Conservation (phyloP, 805 yeast genomes). For the Spathaspora girioi region DNA sequence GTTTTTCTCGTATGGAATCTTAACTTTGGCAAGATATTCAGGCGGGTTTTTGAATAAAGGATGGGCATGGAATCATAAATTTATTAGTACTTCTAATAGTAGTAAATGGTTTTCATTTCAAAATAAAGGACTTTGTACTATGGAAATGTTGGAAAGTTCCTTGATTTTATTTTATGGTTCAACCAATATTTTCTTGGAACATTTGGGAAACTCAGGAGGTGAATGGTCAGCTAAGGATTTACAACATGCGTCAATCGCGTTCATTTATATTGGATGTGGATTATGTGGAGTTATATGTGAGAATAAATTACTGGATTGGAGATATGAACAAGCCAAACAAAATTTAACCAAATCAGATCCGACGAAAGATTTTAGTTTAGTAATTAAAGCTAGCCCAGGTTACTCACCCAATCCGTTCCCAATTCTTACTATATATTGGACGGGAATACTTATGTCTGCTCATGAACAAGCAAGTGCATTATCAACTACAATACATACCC, state of each 20-base stretch:
- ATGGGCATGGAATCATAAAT: constrained; percentile 80
- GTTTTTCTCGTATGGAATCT: constrained; percentile 68
- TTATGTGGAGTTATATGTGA: constrained; percentile 86
- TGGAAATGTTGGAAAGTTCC: constrained; percentile 81
- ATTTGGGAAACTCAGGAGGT: constrained; percentile 64
- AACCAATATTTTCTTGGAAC: constrained; percentile 89
- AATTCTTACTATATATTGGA: constrained; percentile 89
- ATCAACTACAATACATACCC: constrained; percentile 78
- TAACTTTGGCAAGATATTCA: constrained; percentile 81
- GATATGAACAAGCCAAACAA: constrained; percentile 32
- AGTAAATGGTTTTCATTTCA: constrained; percentile 35
- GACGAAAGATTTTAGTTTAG: not conserved
- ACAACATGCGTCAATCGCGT: constrained; percentile 34
- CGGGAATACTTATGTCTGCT: constrained; percentile 92
- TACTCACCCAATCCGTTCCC: constrained; percentile 95
- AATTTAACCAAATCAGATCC: constrained; percentile 7
- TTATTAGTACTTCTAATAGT: constrained; percentile 23
- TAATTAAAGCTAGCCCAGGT: constrained; percentile 54
- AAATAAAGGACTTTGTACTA: constrained; percentile 53
- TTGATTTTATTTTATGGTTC: constrained; percentile 84
- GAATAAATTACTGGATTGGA: constrained; percentile 59
- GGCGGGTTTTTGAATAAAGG: constrained; percentile 77
- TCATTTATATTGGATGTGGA: constrained; percentile 79
- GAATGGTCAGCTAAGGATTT: constrained; percentile 67
- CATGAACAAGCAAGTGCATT: constrained; percentile 81